phyloP scores from a whole-genome alignment of 1,284 basidiomycete species.

The Rhodotorula sp. region DNA sequence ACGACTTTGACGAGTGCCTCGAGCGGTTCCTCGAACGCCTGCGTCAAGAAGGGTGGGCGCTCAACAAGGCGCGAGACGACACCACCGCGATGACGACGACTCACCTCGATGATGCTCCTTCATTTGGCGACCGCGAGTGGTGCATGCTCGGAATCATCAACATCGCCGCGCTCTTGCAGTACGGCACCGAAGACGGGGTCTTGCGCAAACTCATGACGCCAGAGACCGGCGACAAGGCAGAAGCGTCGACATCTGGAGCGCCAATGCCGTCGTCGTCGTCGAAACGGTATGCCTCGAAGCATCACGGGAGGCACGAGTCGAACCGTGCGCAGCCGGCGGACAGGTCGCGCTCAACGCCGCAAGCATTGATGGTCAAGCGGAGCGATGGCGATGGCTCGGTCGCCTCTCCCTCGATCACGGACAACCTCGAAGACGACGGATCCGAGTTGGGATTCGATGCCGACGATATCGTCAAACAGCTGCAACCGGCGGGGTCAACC shows the following conservation, averaged over 20 bases:
- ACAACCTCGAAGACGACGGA: not conserved
- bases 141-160: constrained; percentile 91
- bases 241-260: not conserved
- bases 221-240: constrained; percentile 3
- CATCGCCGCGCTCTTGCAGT: constrained; percentile 78
- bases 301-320: constrained; percentile 20
- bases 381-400: not conserved
- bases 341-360: constrained; percentile 12
- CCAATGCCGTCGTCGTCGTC: not conserved
- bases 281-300: constrained; percentile 5
- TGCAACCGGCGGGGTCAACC: constrained; percentile 9
- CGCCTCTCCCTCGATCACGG: constrained; percentile 12
- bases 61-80: constrained; percentile 13
- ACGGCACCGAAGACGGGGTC: constrained; percentile 72
- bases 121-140: constrained; percentile 79
- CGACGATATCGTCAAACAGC: constrained; percentile 35
- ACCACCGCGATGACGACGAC: not conserved
- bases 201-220: constrained; percentile 54
- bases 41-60: constrained; percentile 56
- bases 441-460: not conserved
- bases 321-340: constrained; percentile 1
- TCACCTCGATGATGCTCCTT: constrained; percentile 57
- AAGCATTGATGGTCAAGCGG: constrained; percentile 43
- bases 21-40: constrained; percentile 83
- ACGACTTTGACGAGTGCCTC: constrained; percentile 78